Base-by-base conservation (phyloP, 2,329 filamentous ascomycete species). In the Colletotrichum lindemuthianum region DNA sequence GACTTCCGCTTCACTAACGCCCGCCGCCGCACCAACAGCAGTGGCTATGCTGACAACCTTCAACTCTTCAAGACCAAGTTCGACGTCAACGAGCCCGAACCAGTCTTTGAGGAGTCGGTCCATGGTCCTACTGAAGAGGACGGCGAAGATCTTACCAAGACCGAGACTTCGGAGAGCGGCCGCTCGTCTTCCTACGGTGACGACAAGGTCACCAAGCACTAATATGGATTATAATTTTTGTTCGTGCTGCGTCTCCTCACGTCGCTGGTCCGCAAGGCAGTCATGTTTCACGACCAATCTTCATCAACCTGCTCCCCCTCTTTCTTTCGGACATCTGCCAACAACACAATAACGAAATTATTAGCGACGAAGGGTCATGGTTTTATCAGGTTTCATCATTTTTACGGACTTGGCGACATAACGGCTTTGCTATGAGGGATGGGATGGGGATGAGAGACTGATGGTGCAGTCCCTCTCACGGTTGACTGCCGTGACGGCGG, bases 61-160 rank as follows among this genome's bases (percentile, higher is more conserved):
- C 85, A 87, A 66, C 88, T 94, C 76, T 92, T 97, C 82, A 96
- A 96, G 86, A 97, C 94, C 79, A 99, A 99, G 82, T 98, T 97
- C 76, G 96, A 99, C 79, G 84, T 92, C 71, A 86, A 93, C 75
- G 96, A 98, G 72, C 84, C 88, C 15, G 95, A 98, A 73, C 94
- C 93, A 44, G 92, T 97, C 73, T 97, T 97, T 70, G 93, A 98
- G 77, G 94, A 97, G 79, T 86, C 87, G 59, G 68, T 96, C 64
- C 92, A 96, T 73, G 93, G 92, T 36, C 85, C 89, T 15, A 72
- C 79, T 55, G 80, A 81, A 34, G 86, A 87, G 55, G 76, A 82
- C 44, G 73, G 69, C 59, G 85, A 90, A 66, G 77, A 84, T 63
- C 79, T 85, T 65, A 81, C 77, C 72, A 86, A 86, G 80, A 84